phyloP scores from a whole-genome alignment of 2,329 filamentous ascomycete genomes.

The Ophiocordyceps camponoti-floridani region DNA sequence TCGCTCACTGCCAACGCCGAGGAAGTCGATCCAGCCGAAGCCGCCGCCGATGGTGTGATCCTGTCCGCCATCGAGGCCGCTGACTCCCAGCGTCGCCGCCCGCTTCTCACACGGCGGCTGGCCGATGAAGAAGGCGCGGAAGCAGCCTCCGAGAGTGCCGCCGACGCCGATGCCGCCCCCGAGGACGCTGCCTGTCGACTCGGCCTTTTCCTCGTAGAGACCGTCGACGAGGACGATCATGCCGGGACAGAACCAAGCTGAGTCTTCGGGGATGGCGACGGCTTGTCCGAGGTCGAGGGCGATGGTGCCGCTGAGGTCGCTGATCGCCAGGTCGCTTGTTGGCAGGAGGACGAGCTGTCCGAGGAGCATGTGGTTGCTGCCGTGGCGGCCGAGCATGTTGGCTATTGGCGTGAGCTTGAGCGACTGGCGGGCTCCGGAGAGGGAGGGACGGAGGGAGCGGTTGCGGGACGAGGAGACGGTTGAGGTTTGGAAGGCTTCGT shows the following conservation, averaged over 20 bases:
- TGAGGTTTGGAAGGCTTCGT: conserved; percentile 81
- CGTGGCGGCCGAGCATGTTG: conserved; percentile 59
- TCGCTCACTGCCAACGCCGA: conserved; percentile 78
- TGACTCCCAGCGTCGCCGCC: conserved; percentile 58
- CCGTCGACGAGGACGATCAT: conserved; percentile 95
- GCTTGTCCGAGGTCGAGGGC: conserved; percentile 67
- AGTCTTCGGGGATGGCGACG: conserved; percentile 64
- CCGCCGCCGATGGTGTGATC: conserved; percentile 54
- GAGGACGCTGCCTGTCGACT: conserved; percentile 47
- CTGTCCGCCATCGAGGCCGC: conserved; percentile 35
- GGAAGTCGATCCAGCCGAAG: conserved; percentile 94
- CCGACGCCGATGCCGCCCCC: conserved; percentile 70
- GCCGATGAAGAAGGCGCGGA: conserved; percentile 78
- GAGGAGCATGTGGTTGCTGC: conserved; percentile 69
- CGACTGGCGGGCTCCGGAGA: conserved; percentile 41
- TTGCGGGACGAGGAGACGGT: conserved; percentile 45
- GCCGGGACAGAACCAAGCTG: conserved; percentile 82
- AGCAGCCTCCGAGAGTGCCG: conserved; percentile 79
- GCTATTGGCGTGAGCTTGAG: conserved; percentile 82
- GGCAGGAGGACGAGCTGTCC: conserved; percentile 69
- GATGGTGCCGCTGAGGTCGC: conserved; percentile 79
- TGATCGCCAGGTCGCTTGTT: conserved; percentile 64
- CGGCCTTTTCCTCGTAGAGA: conserved; percentile 87
- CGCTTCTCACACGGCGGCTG: conserved; percentile 83
- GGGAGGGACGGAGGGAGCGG: conserved; percentile 36